Evolutionary conservation across 192 early-diverging fungal genomes (phyloP).

Genomic region (Coemansia sp.): DNA sequence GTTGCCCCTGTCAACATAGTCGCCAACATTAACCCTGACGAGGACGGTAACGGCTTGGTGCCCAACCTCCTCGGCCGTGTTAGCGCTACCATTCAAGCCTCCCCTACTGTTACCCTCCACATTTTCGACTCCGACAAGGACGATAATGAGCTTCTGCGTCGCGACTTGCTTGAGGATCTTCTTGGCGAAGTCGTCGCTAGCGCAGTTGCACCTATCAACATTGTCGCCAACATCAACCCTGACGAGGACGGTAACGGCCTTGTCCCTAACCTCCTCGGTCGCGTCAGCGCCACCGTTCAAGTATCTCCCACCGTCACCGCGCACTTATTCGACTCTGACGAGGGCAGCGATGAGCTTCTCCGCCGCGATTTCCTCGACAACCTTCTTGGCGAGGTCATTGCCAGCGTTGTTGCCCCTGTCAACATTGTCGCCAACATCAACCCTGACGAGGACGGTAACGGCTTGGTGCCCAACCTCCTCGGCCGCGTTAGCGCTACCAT

Average conservation of each 20-base stretch:
- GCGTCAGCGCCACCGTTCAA: conserved; percentile 25
- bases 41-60: conserved; percentile 27
- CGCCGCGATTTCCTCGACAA: conserved; percentile 28
- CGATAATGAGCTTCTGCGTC: conserved; percentile 15
- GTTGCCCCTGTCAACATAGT: conserved; percentile 30
- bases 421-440: conserved; percentile 41
- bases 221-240: conserved; percentile 37
- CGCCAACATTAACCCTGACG: conserved; percentile 33
- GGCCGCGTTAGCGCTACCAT: conserved; percentile 33
- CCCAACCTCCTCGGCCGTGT: conserved; percentile 34
- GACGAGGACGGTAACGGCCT: conserved; percentile 44
- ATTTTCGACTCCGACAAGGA: conserved; percentile 25
- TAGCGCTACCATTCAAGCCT: conserved; percentile 24
- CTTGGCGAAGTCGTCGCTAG: conserved; percentile 32
- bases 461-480: conserved; percentile 39
- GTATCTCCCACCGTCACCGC: conserved; percentile 18
- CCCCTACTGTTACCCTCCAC: conserved; percentile 21
- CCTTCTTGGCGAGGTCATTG: conserved; percentile 30
- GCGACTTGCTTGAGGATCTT: conserved; percentile 27
- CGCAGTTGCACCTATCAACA: conserved; percentile 26
- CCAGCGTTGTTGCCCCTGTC: conserved; percentile 30
- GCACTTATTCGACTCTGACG: conserved; percentile 15
- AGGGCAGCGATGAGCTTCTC: conserved; percentile 9
- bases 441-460: conserved; percentile 41
- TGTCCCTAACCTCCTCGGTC: conserved; percentile 37